Base-by-base conservation (phyloP, 306 rosid genomes). In the Purshia tridentata region DNA sequence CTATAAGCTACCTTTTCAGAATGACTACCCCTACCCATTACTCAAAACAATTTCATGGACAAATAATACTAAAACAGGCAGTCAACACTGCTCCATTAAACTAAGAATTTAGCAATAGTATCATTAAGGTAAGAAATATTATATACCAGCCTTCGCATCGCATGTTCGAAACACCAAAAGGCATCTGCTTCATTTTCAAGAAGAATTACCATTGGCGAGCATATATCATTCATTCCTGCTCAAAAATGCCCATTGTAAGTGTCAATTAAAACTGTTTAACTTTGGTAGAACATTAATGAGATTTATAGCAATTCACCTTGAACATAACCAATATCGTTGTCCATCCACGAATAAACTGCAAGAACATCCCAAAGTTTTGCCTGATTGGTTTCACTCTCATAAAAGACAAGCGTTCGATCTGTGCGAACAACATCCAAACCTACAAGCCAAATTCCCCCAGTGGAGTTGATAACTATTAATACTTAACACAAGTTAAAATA, bases 181-280 rank as follows among this genome's bases (percentile, higher is more conserved):
- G 96, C 88, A 81, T 93, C 97, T 44, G 94, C 89, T 74, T 93
- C 97, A 55, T 91, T 79, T 72, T 93, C 97, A 44, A 91, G 62
- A 74, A 93, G 96, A 39, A 93, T 86, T 44, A 89, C 76, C 82
- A 93, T 82, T 60, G 98, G 94, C 42, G 98, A 93, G 85, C 97
- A 89, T 72, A 93, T 91, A 81, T 93, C 98, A 76, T 91, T 93
- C 98, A 93, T 93, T 79, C 98, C 98, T 93, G 90, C 81, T 73
- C 70, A 75, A 66, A 77, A 63, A 69, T 22, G 65, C 46, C 40
- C 67, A 56, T 77, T 45, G 56, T 70, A 74, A 69, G 5, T 73
- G 68, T 67, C 70, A 76, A 65, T 80, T 47, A 59, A 53, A 72
- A 70, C 44, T 67, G 44, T 51, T 72, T 67, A 73, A 58, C 48